Percentiles rank a stretch among this genome's conserved stretches.
Evolutionary conservation across 2,329 filamentous ascomycete species (phyloP).

Genomic region (Pyricularia pennisetigena): DNA sequence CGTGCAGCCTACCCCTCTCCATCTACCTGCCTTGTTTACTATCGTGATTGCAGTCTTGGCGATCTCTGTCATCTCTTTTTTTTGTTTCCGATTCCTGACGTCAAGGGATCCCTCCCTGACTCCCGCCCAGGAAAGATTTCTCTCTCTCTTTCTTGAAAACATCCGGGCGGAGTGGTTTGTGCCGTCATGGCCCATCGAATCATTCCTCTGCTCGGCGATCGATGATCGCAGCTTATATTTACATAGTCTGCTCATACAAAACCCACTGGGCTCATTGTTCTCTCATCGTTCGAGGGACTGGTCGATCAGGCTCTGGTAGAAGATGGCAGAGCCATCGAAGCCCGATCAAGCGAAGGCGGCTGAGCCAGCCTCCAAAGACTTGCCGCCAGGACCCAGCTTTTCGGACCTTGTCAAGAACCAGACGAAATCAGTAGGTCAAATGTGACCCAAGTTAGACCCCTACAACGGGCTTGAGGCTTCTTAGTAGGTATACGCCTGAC

Average conservation of each 20-base stretch:
- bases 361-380: not conserved
- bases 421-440: conserved; percentile 16
- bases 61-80: not conserved
- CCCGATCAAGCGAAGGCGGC: not conserved
- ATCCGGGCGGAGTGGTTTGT: not conserved
- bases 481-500: not conserved
- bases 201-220: not conserved
- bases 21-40: not conserved
- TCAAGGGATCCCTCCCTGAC: not conserved
- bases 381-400: not conserved
- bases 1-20: not conserved
- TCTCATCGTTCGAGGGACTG: not conserved
- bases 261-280: not conserved
- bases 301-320: not conserved
- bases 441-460: not conserved
- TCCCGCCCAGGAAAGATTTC: not conserved
- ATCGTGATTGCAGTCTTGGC: not conserved
- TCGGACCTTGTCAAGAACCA: conserved; percentile 20
- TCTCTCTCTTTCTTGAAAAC: too few species aligned
- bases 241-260: not conserved
- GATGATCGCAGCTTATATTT: not conserved
- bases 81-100: not conserved
- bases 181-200: not conserved
- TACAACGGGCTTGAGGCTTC: not conserved
- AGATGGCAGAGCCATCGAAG: not conserved